Conservation (phyloP, 2,329 filamentous ascomycete species). For the Fusarium pininemorale region DNA sequence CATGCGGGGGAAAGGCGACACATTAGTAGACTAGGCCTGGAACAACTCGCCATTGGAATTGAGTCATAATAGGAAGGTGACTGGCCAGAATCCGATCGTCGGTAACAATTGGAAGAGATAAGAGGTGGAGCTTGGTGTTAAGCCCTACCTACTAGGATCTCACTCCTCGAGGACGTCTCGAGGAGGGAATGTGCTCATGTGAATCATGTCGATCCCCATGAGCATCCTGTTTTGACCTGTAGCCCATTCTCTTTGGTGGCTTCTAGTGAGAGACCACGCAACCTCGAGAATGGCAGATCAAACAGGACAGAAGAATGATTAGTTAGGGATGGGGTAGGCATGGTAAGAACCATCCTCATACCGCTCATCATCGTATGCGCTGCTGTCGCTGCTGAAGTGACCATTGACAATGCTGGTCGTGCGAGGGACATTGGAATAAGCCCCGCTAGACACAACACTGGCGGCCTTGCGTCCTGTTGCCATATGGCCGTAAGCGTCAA, state of each 20-base stretch:
- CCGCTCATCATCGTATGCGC: conserved; percentile 43
- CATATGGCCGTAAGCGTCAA: conserved; percentile 42
- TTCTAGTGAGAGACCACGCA: background rate
- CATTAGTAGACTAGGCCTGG: conserved; percentile 20
- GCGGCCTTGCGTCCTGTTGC: conserved; percentile 42
- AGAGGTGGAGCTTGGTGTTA: conserved; percentile 27
- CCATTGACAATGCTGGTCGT: conserved; percentile 41
- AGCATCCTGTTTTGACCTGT: conserved; percentile 17
- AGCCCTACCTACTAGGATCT: conserved; percentile 32
- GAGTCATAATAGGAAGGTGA: conserved; percentile 29
- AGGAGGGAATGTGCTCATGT: conserved; percentile 11
- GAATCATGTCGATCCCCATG: conserved; percentile 4
- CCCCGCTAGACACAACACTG: conserved; percentile 35
- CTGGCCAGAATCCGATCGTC: conserved; percentile 27
- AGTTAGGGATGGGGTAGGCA: conserved; percentile 47
- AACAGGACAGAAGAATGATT: conserved; percentile 23
- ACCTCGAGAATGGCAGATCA: conserved; percentile 10
- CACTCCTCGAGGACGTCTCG: conserved; percentile 5
- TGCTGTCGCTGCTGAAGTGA: conserved; percentile 45
- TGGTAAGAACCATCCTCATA: conserved; percentile 51
- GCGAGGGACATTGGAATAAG: conserved; percentile 45
- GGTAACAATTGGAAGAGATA: conserved; percentile 24
- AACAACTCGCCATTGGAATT: conserved; percentile 23
- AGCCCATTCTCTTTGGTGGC: background rate
- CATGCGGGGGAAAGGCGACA: conserved; percentile 35